These are phyloP conservation scores for Zhuliangozyma blackwelliae DNA, from an alignment of 1,139 yeast genomes.

Conservation along the genomic window DNA sequence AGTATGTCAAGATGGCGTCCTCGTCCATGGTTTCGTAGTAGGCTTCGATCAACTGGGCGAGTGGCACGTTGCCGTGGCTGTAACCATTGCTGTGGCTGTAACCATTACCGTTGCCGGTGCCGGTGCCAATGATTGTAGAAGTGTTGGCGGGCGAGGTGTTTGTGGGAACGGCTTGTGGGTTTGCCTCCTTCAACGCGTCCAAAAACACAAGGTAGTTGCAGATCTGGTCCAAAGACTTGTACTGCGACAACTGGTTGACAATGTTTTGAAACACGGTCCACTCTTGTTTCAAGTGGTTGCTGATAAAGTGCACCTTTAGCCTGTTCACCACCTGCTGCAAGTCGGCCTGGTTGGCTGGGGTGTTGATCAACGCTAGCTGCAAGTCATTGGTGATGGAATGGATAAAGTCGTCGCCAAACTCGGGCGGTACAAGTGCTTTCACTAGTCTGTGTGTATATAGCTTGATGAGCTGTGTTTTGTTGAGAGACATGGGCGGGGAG, in stretches of 20 bases:
- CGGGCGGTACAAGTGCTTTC: conserved; percentile 34
- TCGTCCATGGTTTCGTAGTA: conserved; percentile 41
- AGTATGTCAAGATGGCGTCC: conserved; percentile 47
- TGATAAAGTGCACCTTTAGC: conserved; percentile 25
- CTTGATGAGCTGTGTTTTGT: conserved; percentile 29
- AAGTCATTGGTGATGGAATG: conserved; percentile 33
- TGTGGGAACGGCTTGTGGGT: neutral
- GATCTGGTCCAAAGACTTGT: conserved; percentile 29
- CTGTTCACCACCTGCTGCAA: conserved; percentile 18
- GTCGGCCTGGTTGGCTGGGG: conserved; percentile 9
- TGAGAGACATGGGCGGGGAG: conserved; percentile 29
- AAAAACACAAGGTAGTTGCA: conserved; percentile 36
- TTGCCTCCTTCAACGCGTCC: conserved; percentile 14
- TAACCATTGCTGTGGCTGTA: neutral
- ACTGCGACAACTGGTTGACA: conserved; percentile 25
- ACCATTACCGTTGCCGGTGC: neutral
- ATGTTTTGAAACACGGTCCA: conserved; percentile 32
- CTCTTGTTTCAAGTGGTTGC: conserved; percentile 19
- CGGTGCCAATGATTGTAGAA: neutral
- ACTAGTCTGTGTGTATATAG: conserved; percentile 37
- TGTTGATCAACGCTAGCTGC: conserved; percentile 12
- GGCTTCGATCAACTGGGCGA: conserved; percentile 23
- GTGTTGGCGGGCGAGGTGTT: neutral
- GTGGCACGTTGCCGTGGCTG: conserved; percentile 5
- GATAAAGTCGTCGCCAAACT: conserved; percentile 35